phyloP scores from a whole-genome alignment of 1,284 basidiomycete species.

The Ustilago vetiveriae region DNA sequence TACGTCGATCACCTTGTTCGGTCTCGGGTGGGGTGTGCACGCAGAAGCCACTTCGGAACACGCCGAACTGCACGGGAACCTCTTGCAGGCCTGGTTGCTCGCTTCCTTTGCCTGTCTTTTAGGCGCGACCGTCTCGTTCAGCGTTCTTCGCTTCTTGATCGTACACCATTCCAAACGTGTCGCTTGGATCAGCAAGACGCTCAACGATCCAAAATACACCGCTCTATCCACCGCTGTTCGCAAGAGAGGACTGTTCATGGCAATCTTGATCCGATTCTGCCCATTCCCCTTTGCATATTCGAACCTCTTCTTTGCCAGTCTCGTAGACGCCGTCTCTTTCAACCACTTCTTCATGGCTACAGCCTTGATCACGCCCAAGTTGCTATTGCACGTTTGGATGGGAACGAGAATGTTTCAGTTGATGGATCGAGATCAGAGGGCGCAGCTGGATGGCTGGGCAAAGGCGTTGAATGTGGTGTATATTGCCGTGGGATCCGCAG shows the following conservation, averaged over 20 bases:
- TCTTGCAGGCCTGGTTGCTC: constrained; percentile 52
- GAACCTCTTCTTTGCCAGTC: constrained; percentile 43
- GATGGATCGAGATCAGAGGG: constrained; percentile 49
- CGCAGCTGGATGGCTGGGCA: constrained; percentile 37
- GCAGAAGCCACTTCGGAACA: constrained; percentile 12
- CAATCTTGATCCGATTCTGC: constrained; percentile 59
- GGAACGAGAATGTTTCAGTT: constrained; percentile 58
- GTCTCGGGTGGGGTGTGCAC: constrained; percentile 55
- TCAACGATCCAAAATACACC: constrained; percentile 45
- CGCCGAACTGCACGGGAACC: constrained; percentile 11
- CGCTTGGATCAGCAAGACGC: constrained; percentile 24
- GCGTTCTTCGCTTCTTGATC: constrained; percentile 33
- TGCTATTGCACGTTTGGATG: constrained; percentile 63
- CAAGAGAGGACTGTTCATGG: constrained; percentile 49
- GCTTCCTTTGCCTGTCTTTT: constrained; percentile 54
- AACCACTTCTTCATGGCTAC: constrained; percentile 56
- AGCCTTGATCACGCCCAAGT: constrained; percentile 56
- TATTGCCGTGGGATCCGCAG: constrained; percentile 29
- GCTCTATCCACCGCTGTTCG: constrained; percentile 59
- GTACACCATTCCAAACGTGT: constrained; percentile 25
- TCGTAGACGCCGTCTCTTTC: constrained; percentile 48
- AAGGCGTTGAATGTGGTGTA: constrained; percentile 45
- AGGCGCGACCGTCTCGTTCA: constrained; percentile 51
- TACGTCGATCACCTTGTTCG: constrained; percentile 56
- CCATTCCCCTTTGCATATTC: constrained; percentile 61